phyloP scores from a whole-genome alignment of 2,329 filamentous ascomycete species.

The Colletotrichum somersetense region DNA sequence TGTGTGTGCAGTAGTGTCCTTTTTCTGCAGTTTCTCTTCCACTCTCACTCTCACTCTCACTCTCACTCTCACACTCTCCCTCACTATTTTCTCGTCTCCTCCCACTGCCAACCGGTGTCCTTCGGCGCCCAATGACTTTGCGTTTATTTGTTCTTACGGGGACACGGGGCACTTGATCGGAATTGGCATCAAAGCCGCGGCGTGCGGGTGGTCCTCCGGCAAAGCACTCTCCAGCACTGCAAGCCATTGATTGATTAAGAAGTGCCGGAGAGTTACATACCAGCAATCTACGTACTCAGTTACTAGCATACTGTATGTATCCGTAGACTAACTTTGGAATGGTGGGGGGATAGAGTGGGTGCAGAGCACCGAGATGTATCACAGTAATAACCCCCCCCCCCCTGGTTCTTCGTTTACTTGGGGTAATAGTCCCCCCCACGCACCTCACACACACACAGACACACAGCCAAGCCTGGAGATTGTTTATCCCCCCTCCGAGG shows the following conservation, averaged over 20 bases:
- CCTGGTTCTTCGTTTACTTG: neutral
- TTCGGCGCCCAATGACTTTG: constrained; percentile 16
- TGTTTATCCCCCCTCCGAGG: constrained; percentile 29
- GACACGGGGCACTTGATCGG: constrained; percentile 26
- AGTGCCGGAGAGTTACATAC: constrained; percentile 21
- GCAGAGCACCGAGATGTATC: neutral
- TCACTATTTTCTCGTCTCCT: neutral
- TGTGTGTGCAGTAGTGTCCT: neutral
- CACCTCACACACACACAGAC: neutral
- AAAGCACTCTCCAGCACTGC: constrained; percentile 38
- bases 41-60: neutral
- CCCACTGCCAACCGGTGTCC: neutral
- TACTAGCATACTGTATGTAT: too few relatives aligned
- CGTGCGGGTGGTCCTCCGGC: constrained; percentile 25
- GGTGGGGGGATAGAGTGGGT: constrained; percentile 5
- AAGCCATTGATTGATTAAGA: constrained; percentile 18
- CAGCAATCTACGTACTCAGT: neutral
- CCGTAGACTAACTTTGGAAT: constrained; percentile 1
- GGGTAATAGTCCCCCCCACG: constrained; percentile 13
- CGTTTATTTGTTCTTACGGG: constrained; percentile 36
- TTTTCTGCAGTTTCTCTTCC: neutral
- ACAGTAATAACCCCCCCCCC: neutral
- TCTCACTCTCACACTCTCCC: too few relatives aligned
- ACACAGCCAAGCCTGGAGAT: constrained; percentile 26
- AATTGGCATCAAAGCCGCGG: constrained; percentile 8